Conservation (phyloP, 2,329 filamentous ascomycete species). For the Colletotrichum graminicola region DNA sequence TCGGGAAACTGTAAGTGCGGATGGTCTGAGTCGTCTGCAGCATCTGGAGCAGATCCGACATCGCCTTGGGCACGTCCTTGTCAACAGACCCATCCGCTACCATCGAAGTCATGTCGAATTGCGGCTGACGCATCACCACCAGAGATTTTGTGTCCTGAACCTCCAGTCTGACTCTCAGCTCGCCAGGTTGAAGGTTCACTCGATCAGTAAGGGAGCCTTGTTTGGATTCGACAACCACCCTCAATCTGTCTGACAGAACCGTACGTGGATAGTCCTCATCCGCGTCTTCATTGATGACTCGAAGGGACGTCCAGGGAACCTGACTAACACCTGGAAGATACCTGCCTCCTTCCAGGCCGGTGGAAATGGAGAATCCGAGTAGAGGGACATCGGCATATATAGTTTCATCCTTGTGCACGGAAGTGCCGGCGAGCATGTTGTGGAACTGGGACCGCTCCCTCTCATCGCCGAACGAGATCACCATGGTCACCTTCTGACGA, state of each 20-base stretch:
- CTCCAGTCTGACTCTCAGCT: slow-evolving; percentile 75
- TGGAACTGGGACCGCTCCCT: slow-evolving; percentile 79
- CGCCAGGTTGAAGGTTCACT: slow-evolving; percentile 83
- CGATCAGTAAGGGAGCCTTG: slow-evolving; percentile 85
- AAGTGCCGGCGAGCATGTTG: slow-evolving; percentile 78
- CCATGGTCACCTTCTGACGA: slow-evolving; percentile 75
- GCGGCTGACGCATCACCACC: slow-evolving; percentile 77
- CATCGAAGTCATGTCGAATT: slow-evolving; percentile 82
- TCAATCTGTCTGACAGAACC: slow-evolving; percentile 80
- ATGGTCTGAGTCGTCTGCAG: slow-evolving; percentile 72
- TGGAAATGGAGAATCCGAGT: slow-evolving; percentile 72
- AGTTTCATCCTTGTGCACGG: slow-evolving; percentile 75
- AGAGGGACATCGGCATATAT: slow-evolving; percentile 78
- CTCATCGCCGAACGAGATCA: slow-evolving; percentile 82
- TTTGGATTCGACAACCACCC: slow-evolving; percentile 80
- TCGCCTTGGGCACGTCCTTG: slow-evolving; percentile 71
- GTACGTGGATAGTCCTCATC: slow-evolving; percentile 74
- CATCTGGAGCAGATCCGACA: slow-evolving; percentile 73
- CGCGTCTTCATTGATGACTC: slow-evolving; percentile 79
- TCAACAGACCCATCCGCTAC: slow-evolving; percentile 76
- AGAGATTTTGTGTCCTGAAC: slow-evolving; percentile 72
- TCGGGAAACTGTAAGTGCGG: slow-evolving; percentile 78
- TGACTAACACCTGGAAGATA: slow-evolving; percentile 63
- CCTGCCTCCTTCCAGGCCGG: slow-evolving; percentile 63
- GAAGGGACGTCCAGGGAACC: slow-evolving; percentile 74